Conservation (phyloP, 192 early-diverging fungal genomes). For the Coemansia sp. region DNA sequence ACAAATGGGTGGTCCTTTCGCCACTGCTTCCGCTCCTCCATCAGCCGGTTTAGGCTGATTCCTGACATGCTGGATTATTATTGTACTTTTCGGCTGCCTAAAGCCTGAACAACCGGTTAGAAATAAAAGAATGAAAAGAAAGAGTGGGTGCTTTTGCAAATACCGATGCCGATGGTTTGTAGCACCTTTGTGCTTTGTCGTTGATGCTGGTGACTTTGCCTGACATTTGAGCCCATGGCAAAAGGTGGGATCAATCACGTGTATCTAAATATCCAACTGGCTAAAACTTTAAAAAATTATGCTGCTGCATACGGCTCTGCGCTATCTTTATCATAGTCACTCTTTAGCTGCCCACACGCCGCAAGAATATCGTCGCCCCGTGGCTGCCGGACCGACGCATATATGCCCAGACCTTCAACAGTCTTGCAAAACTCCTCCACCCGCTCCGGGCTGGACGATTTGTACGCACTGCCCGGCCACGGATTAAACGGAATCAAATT, state of each 20-base stretch:
- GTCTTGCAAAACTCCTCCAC: conserved; percentile 58
- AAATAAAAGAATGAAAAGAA: no score
- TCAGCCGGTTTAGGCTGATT: conserved; percentile 76
- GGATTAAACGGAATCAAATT: conserved; percentile 83
- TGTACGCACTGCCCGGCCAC: conserved; percentile 77
- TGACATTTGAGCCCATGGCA: neutral
- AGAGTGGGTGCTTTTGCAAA: no score
- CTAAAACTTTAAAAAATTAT: neutral
- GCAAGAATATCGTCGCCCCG: conserved; percentile 76
- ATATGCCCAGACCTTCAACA: conserved; percentile 53
- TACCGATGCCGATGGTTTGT: no score
- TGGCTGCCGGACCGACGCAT: conserved; percentile 61
- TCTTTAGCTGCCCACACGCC: conserved; percentile 71
- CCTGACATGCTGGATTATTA: conserved; percentile 49
- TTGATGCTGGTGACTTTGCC: neutral
- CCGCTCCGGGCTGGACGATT: conserved; percentile 55
- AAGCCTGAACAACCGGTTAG: no score
- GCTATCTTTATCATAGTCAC: conserved; percentile 11
- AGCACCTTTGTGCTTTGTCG: no score
- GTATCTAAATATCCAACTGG: neutral
- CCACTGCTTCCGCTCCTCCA: conserved; percentile 97
- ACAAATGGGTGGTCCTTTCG: conserved; percentile 84
- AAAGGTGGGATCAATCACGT: neutral
- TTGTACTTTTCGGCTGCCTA: no score
- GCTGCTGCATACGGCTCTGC: neutral